phyloP scores from a whole-genome alignment of 2,329 filamentous ascomycete species.

The Venturia asperata region DNA sequence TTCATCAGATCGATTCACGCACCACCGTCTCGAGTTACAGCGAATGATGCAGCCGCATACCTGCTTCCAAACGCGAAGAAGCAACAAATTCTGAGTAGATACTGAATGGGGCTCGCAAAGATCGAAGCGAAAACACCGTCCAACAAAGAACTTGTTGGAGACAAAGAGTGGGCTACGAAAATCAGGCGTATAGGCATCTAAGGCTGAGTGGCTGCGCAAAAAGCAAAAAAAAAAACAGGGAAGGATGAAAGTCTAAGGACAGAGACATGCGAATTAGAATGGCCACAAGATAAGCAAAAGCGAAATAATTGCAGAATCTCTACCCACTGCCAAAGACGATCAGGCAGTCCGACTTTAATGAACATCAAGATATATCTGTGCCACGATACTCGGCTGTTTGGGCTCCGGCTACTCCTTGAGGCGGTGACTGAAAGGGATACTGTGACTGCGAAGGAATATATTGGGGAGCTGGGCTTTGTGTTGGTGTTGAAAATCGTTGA shows the following conservation, averaged over 20 bases:
- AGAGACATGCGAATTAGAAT: background rate
- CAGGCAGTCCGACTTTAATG: no score
- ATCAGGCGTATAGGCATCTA: background rate
- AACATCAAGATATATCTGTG: no score
- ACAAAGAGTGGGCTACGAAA: background rate
- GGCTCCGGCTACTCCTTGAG: constrained; percentile 12
- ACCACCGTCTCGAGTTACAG: background rate
- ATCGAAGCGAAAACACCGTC: background rate
- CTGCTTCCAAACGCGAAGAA: background rate
- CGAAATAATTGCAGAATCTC: background rate
- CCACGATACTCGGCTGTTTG: constrained; percentile 5
- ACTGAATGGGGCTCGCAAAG: background rate
- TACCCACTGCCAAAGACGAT: no score
- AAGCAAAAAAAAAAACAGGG: background rate
- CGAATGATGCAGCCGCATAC: background rate
- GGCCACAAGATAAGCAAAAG: background rate
- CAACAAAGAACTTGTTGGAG: background rate
- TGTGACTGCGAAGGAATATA: constrained; percentile 1
- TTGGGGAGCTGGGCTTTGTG: constrained; percentile 10
- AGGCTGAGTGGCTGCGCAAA: background rate
- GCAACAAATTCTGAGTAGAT: background rate
- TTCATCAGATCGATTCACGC: background rate
- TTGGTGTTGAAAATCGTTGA: constrained; percentile 12
- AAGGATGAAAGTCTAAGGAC: background rate
- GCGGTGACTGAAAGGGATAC: constrained; percentile 7